Evolutionary conservation across 2,329 filamentous ascomycete species (phyloP).

Genomic region (Didymella glomerata): DNA sequence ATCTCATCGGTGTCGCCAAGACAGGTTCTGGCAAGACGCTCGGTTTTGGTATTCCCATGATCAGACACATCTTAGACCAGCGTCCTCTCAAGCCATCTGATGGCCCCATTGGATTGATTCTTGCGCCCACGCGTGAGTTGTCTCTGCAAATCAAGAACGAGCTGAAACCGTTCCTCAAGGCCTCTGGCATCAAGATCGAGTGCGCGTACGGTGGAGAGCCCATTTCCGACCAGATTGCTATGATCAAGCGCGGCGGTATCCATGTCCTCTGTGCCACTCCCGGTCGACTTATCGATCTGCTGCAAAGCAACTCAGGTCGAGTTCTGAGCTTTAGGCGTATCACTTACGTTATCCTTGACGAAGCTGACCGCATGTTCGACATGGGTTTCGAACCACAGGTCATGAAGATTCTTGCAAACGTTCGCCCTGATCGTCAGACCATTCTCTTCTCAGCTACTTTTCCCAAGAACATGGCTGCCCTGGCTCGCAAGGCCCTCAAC

Average conservation of each 20-base stretch:
- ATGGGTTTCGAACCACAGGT: conserved; percentile 99
- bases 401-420: conserved; percentile 92
- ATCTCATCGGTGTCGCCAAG: conserved; percentile 96
- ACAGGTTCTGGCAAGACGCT: conserved; percentile 98
- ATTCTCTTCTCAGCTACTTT: conserved; percentile 97
- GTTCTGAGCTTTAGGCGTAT: conserved; percentile 90
- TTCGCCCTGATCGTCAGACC: conserved; percentile 90
- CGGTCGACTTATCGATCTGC: conserved; percentile 92
- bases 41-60: conserved; percentile 95
- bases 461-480: conserved; percentile 87
- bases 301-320: conserved; percentile 91
- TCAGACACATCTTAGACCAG: conserved; percentile 96
- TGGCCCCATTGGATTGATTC: conserved; percentile 85
- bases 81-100: conserved; percentile 81
- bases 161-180: conserved; percentile 92
- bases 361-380: conserved; percentile 99
- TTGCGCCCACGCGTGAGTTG: conserved; percentile 93
- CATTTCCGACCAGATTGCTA: conserved; percentile 97
- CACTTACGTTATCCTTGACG: conserved; percentile 93
- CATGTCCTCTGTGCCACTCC: conserved; percentile 90
- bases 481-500: conserved; percentile 87
- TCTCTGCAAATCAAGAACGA: conserved; percentile 94
- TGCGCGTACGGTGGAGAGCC: conserved; percentile 95
- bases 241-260: conserved; percentile 92
- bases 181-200: conserved; percentile 82